Base-by-base conservation (phyloP, 2,329 filamentous ascomycete genomes). In the Colletotrichum siamense region DNA sequence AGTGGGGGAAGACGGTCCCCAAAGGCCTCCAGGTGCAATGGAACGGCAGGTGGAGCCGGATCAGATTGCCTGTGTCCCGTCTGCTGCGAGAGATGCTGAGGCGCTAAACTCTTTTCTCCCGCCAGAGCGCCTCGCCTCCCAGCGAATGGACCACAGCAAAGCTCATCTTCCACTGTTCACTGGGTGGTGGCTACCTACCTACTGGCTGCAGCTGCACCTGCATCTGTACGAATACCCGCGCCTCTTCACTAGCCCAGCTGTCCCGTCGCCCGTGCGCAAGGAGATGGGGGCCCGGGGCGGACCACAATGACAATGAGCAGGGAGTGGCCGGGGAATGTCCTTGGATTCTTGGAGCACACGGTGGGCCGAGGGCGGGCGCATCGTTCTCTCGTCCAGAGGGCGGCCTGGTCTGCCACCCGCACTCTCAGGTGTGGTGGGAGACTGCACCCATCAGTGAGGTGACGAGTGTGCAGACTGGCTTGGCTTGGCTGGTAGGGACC, bases 21-120 rank as follows among this genome's bases (percentile, higher is more conserved):
- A 66, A 66, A 66, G 22, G 22, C 15, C 65, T n/a, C 32, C 15
- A 69, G 65, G 24, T 32, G 52, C 71, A 62, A 75, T 62, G 73
- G 63, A 62, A 75, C 69, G 73, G 63, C 70, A 64, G 69, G 73
- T 76, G 69, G 73, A 73, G 73, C 69, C 59, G 44, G 55, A 62
- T 39, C 39, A 71, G 36, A 70, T 61, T 65, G 34, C 52, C 22
- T 28, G 32, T 22, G 44, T 55, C 39, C 39, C 39, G 66, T 32
- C 39, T 61, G 49, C 61, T 71, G 68, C 68, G 61, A 61, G 67
- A 49, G 28, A 26, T 73, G 32, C 15, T 34, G 36, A 59, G 61
- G 49, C 64, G 70, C 73, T 69, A 76, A 59, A 34, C 70, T 66
- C 32, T 32, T 68, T 59, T 71, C 44, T 59, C 52, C 44, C 57